A percentile compares a stretch with the other conserved stretches of the same genome.
phyloP scores from a whole-genome alignment of 2,329 filamentous ascomycete genomes.

The Ustilaginoidea virens region DNA sequence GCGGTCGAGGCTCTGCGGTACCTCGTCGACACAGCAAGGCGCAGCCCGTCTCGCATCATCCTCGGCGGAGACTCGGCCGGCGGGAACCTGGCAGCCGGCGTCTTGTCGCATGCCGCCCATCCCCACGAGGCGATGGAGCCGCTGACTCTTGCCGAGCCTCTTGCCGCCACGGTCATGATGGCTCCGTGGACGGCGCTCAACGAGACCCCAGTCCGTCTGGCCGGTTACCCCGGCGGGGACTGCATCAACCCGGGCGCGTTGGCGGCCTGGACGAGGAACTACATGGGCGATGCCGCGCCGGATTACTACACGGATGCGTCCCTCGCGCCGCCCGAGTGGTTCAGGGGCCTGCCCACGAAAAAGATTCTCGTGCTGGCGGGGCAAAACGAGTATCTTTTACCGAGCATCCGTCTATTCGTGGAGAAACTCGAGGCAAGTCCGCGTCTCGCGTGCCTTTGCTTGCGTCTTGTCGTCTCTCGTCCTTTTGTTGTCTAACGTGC shows the following conservation, averaged over 20 bases:
- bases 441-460: background rate
- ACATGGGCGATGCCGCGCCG: constrained; percentile 4
- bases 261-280: constrained; percentile 4
- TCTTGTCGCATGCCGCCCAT: constrained; percentile 9
- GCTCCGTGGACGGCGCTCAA: constrained; percentile 8
- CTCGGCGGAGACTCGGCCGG: constrained; percentile 10
- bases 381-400: constrained; percentile 8
- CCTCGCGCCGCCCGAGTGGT: constrained; percentile 8
- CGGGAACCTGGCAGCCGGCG: constrained; percentile 7
- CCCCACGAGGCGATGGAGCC: constrained; percentile 6
- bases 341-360: constrained; percentile 5
- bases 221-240: constrained; percentile 6
- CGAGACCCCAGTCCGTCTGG: background rate
- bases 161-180: constrained; percentile 5
- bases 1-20: constrained; percentile 8
- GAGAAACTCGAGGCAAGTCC: constrained; percentile 8
- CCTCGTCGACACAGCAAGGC: constrained; percentile 4
- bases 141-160: constrained; percentile 5
- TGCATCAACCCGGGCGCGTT: constrained; percentile 4
- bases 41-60: constrained; percentile 5
- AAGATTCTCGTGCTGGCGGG: constrained; percentile 7
- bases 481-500: background rate
- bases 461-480: background rate
- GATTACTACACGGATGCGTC: constrained; percentile 9
- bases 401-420: constrained; percentile 6